Base-by-base conservation (phyloP, 2,329 filamentous ascomycete genomes). In the Pseudogymnoascus sp. region DNA sequence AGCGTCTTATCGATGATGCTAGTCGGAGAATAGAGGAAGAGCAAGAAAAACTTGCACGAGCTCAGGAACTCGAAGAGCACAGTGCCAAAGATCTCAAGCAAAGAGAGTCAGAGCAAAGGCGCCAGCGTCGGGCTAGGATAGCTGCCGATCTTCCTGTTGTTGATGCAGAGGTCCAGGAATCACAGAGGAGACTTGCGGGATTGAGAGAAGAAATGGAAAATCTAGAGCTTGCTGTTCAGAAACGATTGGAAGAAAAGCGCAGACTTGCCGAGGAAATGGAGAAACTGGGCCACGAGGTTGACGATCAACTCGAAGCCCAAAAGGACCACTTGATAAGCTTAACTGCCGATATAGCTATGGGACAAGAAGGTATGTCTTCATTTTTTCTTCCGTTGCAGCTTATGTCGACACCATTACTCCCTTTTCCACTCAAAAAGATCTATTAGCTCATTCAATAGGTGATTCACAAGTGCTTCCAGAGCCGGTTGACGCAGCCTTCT, bases 261-360 rank as follows among this genome's bases (percentile, higher is more conserved):
- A 67, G 68, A 63, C 64, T 74, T 36, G 69, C 70, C 4, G 73
- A 75, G 36, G 73, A 76, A 64, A 73, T 73, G 67, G 71, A 73
- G 54, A 70, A 69, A 45, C 68, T 76, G 51, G 66, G 68, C 2
- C 67, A 70, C 62, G 75, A 76, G 61, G 70, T 73, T n/a, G 74
- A 75, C 61, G 68, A 70, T 16, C 71, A 72, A 63, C 70, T 76
- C 14, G 71, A 74, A 31, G 69, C 66, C 25, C 65, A 77, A 48
- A 74, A 72, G 64, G 72, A 73, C 39, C 73, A 74, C 65, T 65
- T 76, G 6, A 66, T 70, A 28, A 67, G 69, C 39, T 66, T 75
- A 28, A 69, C 67, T 8, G 60, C 36, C 39, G 69, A 74, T 64
- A 68, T 70, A 34, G 64, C 67, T 43, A 64, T 67, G n/a, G 66